Percentiles rank a stretch among this genome's conserved stretches.
Evolutionary conservation across 176 grass and related monocot genomes (phyloP).

Genomic region (Zizania latifolia): DNA sequence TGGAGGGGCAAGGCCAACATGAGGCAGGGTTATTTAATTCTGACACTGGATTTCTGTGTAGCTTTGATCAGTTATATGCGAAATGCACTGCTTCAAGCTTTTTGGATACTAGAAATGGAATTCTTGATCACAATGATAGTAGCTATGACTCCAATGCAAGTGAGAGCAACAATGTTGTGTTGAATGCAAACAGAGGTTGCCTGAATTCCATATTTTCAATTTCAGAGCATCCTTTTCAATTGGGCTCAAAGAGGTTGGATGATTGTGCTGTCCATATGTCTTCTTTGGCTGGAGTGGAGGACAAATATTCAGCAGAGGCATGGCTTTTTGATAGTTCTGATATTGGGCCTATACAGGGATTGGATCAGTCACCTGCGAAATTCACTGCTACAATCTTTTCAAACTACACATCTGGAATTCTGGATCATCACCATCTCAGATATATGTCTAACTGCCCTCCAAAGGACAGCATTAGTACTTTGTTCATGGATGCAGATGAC

Average conservation of each 20-base stretch:
- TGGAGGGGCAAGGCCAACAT: background rate
- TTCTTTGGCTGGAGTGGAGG: conserved; percentile 31
- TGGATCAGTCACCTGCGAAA: conserved; percentile 29
- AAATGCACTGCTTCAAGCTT: conserved; percentile 35
- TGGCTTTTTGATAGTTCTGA: conserved; percentile 25
- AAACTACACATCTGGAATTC: conserved; percentile 2
- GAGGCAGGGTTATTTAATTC: conserved; percentile 1
- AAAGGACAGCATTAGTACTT: background rate
- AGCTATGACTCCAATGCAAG: conserved; percentile 17
- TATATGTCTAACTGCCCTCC: conserved; percentile 10
- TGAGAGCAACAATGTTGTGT: conserved; percentile 9
- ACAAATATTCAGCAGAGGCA: conserved; percentile 4
- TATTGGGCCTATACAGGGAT: background rate
- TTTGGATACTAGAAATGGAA: conserved; percentile 15
- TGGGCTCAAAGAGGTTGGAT: background rate
- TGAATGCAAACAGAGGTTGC: conserved; percentile 16
- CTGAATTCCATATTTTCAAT: conserved; percentile 24
- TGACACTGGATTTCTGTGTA: conserved; percentile 15
- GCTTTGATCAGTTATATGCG: conserved; percentile 14
- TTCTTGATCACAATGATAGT: conserved; percentile 23
- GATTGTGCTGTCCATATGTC: conserved; percentile 8
- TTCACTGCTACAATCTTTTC: conserved; percentile 22
- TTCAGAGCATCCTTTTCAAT: conserved; percentile 24
- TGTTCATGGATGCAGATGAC: conserved; percentile 14
- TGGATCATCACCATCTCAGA: conserved; percentile 13